A percentile compares a stretch with the other conserved stretches of the same genome.
phyloP scores from a whole-genome alignment of 768 basidiomycete species.

The Lepiota venenata region DNA sequence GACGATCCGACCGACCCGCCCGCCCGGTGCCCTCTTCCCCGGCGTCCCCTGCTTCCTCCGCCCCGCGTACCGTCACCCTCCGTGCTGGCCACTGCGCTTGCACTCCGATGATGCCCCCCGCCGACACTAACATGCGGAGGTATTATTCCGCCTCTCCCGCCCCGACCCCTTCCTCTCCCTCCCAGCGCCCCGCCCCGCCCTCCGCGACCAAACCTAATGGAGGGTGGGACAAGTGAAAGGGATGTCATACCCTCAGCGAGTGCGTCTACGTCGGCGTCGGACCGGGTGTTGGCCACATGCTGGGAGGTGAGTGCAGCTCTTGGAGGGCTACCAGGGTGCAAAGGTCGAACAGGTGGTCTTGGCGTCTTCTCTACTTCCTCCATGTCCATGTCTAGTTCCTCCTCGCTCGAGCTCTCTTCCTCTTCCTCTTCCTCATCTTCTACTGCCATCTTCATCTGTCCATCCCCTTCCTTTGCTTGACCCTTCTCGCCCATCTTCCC shows the following conservation, averaged over 20 bases:
- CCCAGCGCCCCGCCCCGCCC: slow-evolving; percentile 25
- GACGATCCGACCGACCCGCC: not conserved
- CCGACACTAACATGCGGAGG: slow-evolving; percentile 12
- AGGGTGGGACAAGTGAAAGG: slow-evolving; percentile 59
- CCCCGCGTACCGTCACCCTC: not conserved
- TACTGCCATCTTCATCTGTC: slow-evolving; percentile 23
- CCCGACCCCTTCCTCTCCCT: slow-evolving; percentile 11
- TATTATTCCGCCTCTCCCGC: slow-evolving; percentile 3
- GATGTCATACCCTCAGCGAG: slow-evolving; percentile 45
- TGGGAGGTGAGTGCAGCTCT: slow-evolving; percentile 11
- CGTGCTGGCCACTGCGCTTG: not conserved
- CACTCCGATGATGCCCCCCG: slow-evolving; percentile 10
- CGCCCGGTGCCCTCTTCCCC: slow-evolving; percentile 8
- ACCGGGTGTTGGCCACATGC: slow-evolving; percentile 20
- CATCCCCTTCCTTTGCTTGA: slow-evolving; percentile 6
- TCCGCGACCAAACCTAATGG: slow-evolving; percentile 74
- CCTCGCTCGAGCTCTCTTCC: slow-evolving; percentile 17
- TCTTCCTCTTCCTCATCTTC: slow-evolving; percentile 19
- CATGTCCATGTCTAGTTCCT: slow-evolving; percentile 20
- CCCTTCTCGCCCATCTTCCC: slow-evolving; percentile 1
- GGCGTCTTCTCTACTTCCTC: slow-evolving; percentile 20
- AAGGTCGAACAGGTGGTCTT: slow-evolving; percentile 15
- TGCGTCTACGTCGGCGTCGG: slow-evolving; percentile 33
- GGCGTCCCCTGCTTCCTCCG: not conserved
- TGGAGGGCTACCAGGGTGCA: slow-evolving; percentile 5